Base-by-base conservation (phyloP, 1,284 basidiomycete genomes). In the Chalciporus sp. region DNA sequence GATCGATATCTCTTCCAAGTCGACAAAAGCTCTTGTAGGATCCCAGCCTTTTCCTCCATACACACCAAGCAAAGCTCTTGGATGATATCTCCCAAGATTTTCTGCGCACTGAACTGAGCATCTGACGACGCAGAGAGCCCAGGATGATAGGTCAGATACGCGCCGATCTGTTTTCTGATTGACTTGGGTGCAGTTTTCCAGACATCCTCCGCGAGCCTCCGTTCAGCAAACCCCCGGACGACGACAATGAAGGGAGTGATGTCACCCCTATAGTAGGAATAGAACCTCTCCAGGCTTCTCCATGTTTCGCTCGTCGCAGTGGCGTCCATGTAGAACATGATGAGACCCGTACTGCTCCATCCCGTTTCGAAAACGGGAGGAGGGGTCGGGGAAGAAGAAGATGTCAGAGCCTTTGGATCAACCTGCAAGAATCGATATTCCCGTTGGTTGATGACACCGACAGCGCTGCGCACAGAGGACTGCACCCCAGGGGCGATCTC, bases 1-100 rank as follows among this genome's bases (percentile, higher is more conserved):
- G 58, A 65, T 19, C 65, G 65, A 43, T 65, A 61, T 28, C 33
- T 67, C 44, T 49, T 65, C 62, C 65, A 64, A 40, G 58, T 33
- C 0, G 62, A 55, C 37, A 65, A 43, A 16, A 63, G 65, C 41
- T 52, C 54, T 10, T 35, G 57, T n/a, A 65, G 19, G 26, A 66
- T 29, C 20, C 60, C 64, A 14, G 54, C 56, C 37, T 20, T 63
- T 33, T 47, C 62, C 31, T 64, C 62, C 28, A 65, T 48, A 50
- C 64, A 60, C 41, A 53, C 51, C 49, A 57, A 45, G 37, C 55
- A 64, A 16, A 42, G 47, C 42, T 60, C 42, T 35, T 35, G 53
- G 27, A 64, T 55, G 51, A 57, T 60, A 12, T 55, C 52, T 31
- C n/a, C 50, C 26, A 64, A 45, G 26, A 29, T 31, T 20, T 53